Evolutionary conservation across 768 basidiomycete species (phyloP).

Genomic region (Tulasnella sp.): DNA sequence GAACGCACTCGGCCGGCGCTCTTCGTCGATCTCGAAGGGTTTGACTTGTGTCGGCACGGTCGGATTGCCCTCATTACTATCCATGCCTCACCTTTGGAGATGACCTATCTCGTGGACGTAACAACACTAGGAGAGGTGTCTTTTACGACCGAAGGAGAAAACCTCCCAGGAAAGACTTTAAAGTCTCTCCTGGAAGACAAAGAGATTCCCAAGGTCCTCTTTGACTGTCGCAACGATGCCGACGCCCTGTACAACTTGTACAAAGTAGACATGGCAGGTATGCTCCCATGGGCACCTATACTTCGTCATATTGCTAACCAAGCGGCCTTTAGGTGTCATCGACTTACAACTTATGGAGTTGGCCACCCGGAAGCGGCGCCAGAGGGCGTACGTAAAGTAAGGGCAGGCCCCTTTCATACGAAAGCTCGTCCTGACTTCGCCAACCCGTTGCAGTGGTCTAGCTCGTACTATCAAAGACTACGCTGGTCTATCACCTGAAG

Average conservation of each 20-base stretch:
- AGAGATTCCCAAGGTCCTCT: constrained; percentile 24
- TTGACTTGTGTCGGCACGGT: constrained; percentile 27
- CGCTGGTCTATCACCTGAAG: constrained; percentile 14
- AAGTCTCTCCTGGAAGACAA: constrained; percentile 23
- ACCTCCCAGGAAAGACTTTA: background rate
- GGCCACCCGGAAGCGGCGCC: constrained; percentile 22
- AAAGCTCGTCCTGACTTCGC: too few relatives aligned
- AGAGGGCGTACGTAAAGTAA: constrained; percentile 23
- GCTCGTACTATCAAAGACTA: constrained; percentile 24
- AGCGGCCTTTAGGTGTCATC: constrained; percentile 3
- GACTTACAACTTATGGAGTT: constrained; percentile 28
- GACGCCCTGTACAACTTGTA: constrained; percentile 30
- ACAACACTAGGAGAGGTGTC: constrained; percentile 16
- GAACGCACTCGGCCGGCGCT: constrained; percentile 12
- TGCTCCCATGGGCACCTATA: background rate
- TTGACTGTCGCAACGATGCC: constrained; percentile 28
- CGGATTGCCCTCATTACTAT: constrained; percentile 25
- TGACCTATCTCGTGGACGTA: constrained; percentile 27
- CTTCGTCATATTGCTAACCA: background rate
- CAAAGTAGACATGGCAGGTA: constrained; percentile 26
- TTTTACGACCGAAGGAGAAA: constrained; percentile 17
- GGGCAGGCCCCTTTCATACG: too few relatives aligned
- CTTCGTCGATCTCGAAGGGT: constrained; percentile 25
- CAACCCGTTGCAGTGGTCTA: constrained; percentile 11
- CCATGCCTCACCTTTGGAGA: constrained; percentile 20